Base-by-base conservation (phyloP, 345 rosid genomes). In the Kandelia obovata region DNA sequence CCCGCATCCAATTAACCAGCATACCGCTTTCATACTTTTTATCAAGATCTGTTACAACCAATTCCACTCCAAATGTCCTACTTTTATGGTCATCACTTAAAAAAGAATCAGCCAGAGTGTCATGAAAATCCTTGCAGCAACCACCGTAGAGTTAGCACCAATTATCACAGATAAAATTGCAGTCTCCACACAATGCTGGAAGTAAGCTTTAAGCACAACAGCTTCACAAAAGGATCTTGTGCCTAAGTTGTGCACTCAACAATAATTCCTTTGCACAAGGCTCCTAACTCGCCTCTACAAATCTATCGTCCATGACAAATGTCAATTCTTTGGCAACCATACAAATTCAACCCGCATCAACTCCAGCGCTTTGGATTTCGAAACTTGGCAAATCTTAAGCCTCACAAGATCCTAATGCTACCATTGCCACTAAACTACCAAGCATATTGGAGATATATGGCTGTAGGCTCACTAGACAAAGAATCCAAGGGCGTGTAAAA, bases 101-200 rank as follows among this genome's bases (percentile, higher is more conserved):
- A 75, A 83, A 89, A 1, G 97, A 79, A 80, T 91, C 98, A 30
- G 91, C 98, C 39, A 89, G 77, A 2, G 98, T 85, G 70, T 91
- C 98, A 59, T 94, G 98, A 94, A 80, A 65, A 94, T 89, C 37
- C 98, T 97, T 25, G 97, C 96, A n/a, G 95, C 90, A 76, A 94
- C 91, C 57, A 91, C 90, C 0, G 90, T 86, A 9, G 96, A 80
- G 75, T 80, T 85, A 57, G 96, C 95, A 62, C 97, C 98, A 51
- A 91, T 89, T n/a, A 51, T 67, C 60, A 97, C 97, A 51, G 91
- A 82, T 58, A 77, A 79, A 73, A 85, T 80, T 8, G 96, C 98
- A 56, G 98, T 94, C 78, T 94, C 98, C 71, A 91, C 90, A 21
- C 98, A 94, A 85, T 91, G 97, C 73, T 84, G 90, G 84, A 94